Evolutionary conservation across 2,329 filamentous ascomycete species (phyloP).

Genomic region (Aureobasidium sp.): DNA sequence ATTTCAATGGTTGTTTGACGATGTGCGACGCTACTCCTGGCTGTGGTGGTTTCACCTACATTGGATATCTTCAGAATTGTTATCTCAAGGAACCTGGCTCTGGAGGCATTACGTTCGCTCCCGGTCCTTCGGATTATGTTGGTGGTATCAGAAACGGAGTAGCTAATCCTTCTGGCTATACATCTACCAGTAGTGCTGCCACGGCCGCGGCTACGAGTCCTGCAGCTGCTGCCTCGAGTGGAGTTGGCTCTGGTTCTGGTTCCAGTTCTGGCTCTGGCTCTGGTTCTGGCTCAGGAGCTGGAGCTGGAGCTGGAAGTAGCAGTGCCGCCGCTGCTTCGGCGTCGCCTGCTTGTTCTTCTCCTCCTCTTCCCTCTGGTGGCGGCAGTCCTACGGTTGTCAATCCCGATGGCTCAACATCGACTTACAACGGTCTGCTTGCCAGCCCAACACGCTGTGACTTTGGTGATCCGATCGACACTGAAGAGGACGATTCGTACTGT

Average conservation of each 20-base stretch:
- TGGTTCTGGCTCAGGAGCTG: neutral
- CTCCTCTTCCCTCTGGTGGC: slow-evolving; percentile 1
- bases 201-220: neutral
- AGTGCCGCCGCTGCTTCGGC: neutral
- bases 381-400: slow-evolving; percentile 15
- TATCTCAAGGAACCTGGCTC: neutral
- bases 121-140: neutral
- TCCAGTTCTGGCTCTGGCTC: neutral
- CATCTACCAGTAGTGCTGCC: neutral
- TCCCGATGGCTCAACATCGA: slow-evolving; percentile 8
- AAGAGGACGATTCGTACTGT: slow-evolving; percentile 31
- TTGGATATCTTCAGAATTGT: slow-evolving; percentile 12
- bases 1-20: slow-evolving; percentile 19
- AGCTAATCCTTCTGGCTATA: neutral
- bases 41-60: slow-evolving; percentile 22
- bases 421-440: slow-evolving; percentile 18
- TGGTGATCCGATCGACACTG: slow-evolving; percentile 23
- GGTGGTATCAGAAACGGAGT: neutral
- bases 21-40: slow-evolving; percentile 18
- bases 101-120: neutral
- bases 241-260: neutral
- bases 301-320: neutral
- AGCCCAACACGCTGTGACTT: slow-evolving; percentile 28
- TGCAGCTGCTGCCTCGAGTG: slow-evolving; percentile 11
- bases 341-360: slow-evolving; percentile 4